A percentile compares a stretch with the other conserved stretches of the same genome.
Evolutionary conservation across 2,329 filamentous ascomycete genomes (phyloP).

Genomic region (Ophiostoma australiae): DNA sequence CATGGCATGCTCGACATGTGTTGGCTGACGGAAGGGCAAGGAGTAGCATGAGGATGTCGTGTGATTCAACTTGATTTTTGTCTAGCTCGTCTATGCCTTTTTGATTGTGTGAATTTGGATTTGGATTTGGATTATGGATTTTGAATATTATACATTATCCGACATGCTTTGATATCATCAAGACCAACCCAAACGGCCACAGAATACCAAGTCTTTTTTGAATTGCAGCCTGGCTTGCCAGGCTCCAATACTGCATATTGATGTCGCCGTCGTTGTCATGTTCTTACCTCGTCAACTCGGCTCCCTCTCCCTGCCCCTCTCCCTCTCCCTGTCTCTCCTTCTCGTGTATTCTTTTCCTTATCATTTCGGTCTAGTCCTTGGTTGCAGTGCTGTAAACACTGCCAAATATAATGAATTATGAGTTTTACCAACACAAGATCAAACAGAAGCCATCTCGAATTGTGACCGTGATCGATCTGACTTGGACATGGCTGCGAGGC

Average conservation of each 20-base stretch:
- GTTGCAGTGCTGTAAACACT: not conserved
- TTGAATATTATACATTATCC: not conserved
- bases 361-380: not conserved
- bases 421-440: not conserved
- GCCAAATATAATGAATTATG: conserved; percentile 9
- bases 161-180: not conserved
- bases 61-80: not conserved
- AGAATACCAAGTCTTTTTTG: not conserved
- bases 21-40: not conserved
- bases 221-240: not conserved
- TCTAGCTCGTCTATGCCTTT: not conserved
- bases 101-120: not conserved
- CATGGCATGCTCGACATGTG: not conserved
- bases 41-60: not conserved
- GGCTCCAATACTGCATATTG: not conserved
- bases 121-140: not conserved
- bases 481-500: not conserved
- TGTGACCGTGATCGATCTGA: not conserved
- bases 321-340: not conserved
- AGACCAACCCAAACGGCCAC: not conserved
- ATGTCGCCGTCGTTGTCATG: not conserved
- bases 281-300: not conserved
- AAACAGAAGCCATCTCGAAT: not conserved
- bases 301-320: not conserved
- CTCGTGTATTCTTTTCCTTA: not conserved